Evolutionary conservation across 2,329 filamentous ascomycete genomes (phyloP).

Genomic region (Penicillium sp.): DNA sequence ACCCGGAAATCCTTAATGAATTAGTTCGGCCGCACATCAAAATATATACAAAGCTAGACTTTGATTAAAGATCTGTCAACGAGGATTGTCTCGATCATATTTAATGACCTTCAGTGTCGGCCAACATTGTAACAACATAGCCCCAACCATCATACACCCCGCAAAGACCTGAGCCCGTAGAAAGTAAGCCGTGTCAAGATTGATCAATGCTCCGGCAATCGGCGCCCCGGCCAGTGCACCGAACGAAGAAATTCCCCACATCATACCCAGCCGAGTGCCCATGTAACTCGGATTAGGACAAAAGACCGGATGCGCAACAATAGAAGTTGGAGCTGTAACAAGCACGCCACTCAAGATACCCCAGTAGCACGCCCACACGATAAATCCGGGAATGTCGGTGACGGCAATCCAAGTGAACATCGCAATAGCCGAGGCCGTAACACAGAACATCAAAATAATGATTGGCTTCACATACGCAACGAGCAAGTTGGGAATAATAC

Average conservation of each 20-base stretch:
- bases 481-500: constrained; percentile 50
- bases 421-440: constrained; percentile 26
- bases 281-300: constrained; percentile 28
- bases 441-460: constrained; percentile 20
- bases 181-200: constrained; percentile 27
- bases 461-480: constrained; percentile 32
- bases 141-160: constrained; percentile 34
- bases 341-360: constrained; percentile 32
- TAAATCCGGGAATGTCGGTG: constrained; percentile 22
- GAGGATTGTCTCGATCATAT: constrained; percentile 18
- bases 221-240: constrained; percentile 33
- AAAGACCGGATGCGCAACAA: constrained; percentile 31
- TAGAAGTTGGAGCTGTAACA: constrained; percentile 31
- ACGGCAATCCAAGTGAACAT: constrained; percentile 37
- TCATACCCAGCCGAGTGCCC: constrained; percentile 35
- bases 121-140: constrained; percentile 28
- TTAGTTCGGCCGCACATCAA: background rate
- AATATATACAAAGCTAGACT: background rate
- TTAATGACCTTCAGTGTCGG: constrained; percentile 25
- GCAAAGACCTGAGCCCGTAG: constrained; percentile 33
- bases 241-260: constrained; percentile 37
- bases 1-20: no score
- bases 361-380: constrained; percentile 36
- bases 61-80: background rate
- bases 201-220: constrained; percentile 33